Percentiles rank a stretch among this genome's conserved stretches.
Conservation (phyloP, 164 flowering plant species). For the Litsea cubeba region DNA sequence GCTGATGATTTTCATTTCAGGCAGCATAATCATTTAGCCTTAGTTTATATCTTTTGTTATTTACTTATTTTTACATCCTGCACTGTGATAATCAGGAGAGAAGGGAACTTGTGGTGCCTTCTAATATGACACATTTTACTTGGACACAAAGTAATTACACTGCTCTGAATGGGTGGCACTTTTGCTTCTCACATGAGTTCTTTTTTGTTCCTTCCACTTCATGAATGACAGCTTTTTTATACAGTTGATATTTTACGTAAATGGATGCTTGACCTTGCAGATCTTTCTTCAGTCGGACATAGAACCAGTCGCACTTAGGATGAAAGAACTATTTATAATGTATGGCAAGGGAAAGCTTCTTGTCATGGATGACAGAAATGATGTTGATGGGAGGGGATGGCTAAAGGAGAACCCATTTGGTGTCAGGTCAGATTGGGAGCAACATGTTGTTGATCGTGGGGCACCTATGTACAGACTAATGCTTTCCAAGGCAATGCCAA, state of each 20-base stretch:
- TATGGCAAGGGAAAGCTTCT: constrained; percentile 58
- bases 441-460: constrained; percentile 70
- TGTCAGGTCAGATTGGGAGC: constrained; percentile 82
- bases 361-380: constrained; percentile 17
- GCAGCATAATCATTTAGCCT: no score
- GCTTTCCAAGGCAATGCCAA: constrained; percentile 36
- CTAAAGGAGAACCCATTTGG: constrained; percentile 80
- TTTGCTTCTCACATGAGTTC: constrained; percentile 1
- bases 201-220: background rate
- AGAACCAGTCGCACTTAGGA: constrained; percentile 67
- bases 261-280: constrained; percentile 20
- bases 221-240: no score
- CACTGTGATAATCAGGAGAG: no score
- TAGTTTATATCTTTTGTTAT: no score
- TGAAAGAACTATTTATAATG: constrained; percentile 56
- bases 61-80: no score
- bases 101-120: no score
- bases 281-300: constrained; percentile 86
- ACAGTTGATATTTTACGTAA: background rate
- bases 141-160: background rate
- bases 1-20: no score
- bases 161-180: background rate
- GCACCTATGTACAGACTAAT: constrained; percentile 73
- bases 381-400: constrained; percentile 36
- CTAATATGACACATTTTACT: no score